Evolutionary conservation across 2,329 filamentous ascomycete genomes (phyloP), one percentile per base, ranked within the genome.

Genomic region (Harringtonia lauricola): DNA sequence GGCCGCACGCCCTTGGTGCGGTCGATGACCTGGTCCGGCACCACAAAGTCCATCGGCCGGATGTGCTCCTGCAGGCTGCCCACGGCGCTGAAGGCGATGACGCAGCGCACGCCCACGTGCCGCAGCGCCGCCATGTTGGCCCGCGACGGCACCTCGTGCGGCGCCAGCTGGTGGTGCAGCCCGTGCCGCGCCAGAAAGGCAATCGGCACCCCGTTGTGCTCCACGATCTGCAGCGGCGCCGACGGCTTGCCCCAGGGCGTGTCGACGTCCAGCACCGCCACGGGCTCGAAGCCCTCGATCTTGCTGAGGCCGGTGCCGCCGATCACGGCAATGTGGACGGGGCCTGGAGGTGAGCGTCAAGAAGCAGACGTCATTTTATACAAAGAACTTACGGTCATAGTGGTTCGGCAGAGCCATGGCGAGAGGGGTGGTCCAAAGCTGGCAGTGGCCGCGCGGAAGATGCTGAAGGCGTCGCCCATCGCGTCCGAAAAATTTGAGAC

Each of bases 41-140:
- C 76, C 41, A 96, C 86, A 63, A 98, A 98, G 70, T 98, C 92
- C 66, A 92, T 83, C 36, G 92, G 92, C 66, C 85, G 86, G 63
- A 98, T 90, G 58, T 87, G 78, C 68, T 95, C 92, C 60, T 84
- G 86, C 59, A 98, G 70, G 57, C 83, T 90, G 49, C 92, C 92
- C 45, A 98, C 92, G 39, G 92, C 92, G 51, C 83, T 90, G 70
- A 98, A 98, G 51, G 90, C 88, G 59, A 98, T 86, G 61, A 96
- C 78, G 60, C 80, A 85, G 57, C 89, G 81, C 37, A 96, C 92
- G 52, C 92, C 92, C 48, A 98, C 72, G 55, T 78, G 81, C 52
- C 92, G 82, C 50, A 98, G 73, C n/a, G 92, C 92, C n/a, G 92
- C 90, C 57, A 98, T 94, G 70, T 96, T 98, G 64, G 92, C 92